Base-by-base conservation (phyloP, 345 rosid genomes). In the Gossypium thurberi region DNA sequence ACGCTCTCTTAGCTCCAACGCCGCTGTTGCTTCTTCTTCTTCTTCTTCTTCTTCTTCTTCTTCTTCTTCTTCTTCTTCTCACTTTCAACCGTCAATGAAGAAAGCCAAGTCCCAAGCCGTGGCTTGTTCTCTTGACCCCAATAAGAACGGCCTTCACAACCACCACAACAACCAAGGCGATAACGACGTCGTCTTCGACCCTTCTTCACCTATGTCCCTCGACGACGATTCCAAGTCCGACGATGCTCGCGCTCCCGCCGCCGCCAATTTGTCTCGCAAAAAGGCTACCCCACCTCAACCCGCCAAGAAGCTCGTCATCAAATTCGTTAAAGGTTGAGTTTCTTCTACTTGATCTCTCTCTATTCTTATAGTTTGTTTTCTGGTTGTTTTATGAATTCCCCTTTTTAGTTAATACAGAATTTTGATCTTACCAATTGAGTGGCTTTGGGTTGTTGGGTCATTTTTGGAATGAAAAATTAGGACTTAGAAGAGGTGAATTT, bases 281-380 rank as follows among this genome's bases (percentile, higher is more conserved):
- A 90, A 88, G 74, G 90, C 95, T 71, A 86, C 78, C 23, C 89
- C 76, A 2, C 91, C 89, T 58, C 90, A 86, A 81, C 95, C 92
- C 26, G 72, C 89, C 5, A 90, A 88, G 80, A 90, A 88, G 75
- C 74, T 95, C 51, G 96, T 93, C 33, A 95, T 95, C 79, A 95
- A 91, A 87, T 88, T 92, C 65, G 52, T 82, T 51, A 95, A 88
- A 91, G 98, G 98, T 93, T 52, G 72, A 2, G 12, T 68, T 51
- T 69, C 64, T 59, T 10, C 11, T 76, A 37, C 18, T 3, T 12
- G 43, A 40, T 52, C 69, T 55, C 55, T 14, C 40, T 17, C 13
- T 28, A 40, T 5, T 53, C 1, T 44, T 46, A 61, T 46, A 33
- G 40, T 70, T 62, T 42, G 61, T 74, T 58, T 73, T 56, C 53